Evolutionary conservation across 345 rosid genomes (phyloP).

Genomic region (Euphorbia lathyris): DNA sequence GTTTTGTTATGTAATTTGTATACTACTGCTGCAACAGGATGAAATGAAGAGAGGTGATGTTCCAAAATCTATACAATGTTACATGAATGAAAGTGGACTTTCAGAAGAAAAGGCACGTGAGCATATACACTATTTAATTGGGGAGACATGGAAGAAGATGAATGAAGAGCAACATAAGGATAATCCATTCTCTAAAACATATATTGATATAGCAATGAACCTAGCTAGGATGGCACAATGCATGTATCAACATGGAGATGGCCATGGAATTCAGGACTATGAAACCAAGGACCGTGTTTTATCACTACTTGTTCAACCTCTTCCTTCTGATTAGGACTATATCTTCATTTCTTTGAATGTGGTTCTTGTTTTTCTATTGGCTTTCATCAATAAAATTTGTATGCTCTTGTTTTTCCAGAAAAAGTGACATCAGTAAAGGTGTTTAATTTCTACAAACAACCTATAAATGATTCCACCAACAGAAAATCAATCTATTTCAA

Average conservation of each 20-base stretch:
- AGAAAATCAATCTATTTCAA: too few relatives aligned
- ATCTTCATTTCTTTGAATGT: too few relatives aligned
- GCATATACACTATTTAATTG: slow-evolving; percentile 3
- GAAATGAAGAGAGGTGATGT: slow-evolving; percentile 29
- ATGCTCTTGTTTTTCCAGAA: too few relatives aligned
- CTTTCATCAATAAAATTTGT: too few relatives aligned
- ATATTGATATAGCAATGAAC: not conserved
- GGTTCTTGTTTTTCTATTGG: too few relatives aligned
- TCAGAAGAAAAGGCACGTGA: slow-evolving; percentile 20
- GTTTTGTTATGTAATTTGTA: not conserved
- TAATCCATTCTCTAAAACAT: not conserved
- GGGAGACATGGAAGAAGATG: slow-evolving; percentile 23
- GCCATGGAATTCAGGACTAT: not conserved
- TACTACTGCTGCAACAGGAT: not conserved
- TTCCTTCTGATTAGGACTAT: not conserved
- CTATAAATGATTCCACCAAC: too few relatives aligned
- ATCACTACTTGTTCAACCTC: not conserved
- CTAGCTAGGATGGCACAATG: slow-evolving; percentile 5
- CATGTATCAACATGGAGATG: slow-evolving; percentile 8
- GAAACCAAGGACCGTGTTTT: not conserved
- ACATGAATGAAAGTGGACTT: slow-evolving; percentile 23
- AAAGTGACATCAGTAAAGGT: too few relatives aligned
- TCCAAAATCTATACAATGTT: slow-evolving; percentile 22
- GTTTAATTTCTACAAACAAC: too few relatives aligned
- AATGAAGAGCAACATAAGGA: slow-evolving; percentile 9